Base-by-base conservation (phyloP, 2,329 filamentous ascomycete species). In the Leptographium radiaticola region DNA sequence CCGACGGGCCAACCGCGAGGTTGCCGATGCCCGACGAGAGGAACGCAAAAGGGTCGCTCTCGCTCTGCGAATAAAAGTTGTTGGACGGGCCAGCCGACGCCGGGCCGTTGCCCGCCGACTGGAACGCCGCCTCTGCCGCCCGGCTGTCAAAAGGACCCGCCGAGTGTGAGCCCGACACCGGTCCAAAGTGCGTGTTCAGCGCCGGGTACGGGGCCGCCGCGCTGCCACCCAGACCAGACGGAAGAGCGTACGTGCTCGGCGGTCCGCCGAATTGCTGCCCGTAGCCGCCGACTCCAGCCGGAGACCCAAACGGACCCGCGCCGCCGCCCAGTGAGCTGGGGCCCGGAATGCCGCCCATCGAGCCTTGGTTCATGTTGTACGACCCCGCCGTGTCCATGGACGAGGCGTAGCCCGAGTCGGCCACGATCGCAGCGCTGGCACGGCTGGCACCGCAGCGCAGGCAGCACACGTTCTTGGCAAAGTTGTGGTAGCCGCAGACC, bases 381-480 rank as follows among this genome's bases (percentile, higher is more conserved):
- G 82, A 84, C 34, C 87, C 86, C 1, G 86, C 80, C 49, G 86
- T 83, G 58, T 95, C 89, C 86, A 96, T 95, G 20, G 87, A 84
- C 12, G 88, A 90, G 15, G 88, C 86, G 70, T 93, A 95, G 45
- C 87, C 88, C 42, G 89, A 91, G 68, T 97, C 93, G 34, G 91
- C 91, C 55, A 97, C 89, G 51, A 98, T 87, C 16, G 91, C 90
- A 56, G 93, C 93, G 58, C 87, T 89, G 57, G 91, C 91, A 62
- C 93, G 88, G 68, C 89, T 94, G 52, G 91, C 93, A 67, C 93
- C 93, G 66, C 93, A 98, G 56, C 93, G 87, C 58, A 98, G 81
- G 70, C 93, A 98, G 71, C 89, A 95, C 55, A 97, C 91, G 64
- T 98, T 98, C 80, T 98, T 98, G 58, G 93, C 93, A 67, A 98